Evolutionary conservation across 306 rosid species (phyloP).

Genomic region (Rosa multiflora): DNA sequence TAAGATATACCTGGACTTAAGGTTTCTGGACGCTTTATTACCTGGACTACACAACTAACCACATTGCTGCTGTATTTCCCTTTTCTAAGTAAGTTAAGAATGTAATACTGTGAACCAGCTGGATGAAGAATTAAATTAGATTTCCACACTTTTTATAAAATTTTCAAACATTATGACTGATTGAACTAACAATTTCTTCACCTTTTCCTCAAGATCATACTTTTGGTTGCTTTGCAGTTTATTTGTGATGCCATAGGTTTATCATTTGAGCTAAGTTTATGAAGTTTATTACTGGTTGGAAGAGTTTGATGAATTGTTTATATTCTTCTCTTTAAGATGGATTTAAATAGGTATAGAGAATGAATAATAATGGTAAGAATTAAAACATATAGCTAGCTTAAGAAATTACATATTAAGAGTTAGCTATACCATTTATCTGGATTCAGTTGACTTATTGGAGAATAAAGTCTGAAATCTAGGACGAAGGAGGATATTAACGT

Average conservation of each 20-base stretch:
- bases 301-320: too few species aligned
- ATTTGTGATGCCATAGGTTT: not conserved
- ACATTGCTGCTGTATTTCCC: not conserved
- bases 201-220: not conserved
- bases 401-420: too few species aligned
- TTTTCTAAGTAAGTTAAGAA: not conserved
- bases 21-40: not conserved
- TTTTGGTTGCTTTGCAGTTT: not conserved
- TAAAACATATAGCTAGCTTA: too few species aligned
- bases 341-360: too few species aligned
- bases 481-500: not conserved
- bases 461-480: too few species aligned
- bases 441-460: too few species aligned
- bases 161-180: not conserved
- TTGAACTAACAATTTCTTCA: not conserved
- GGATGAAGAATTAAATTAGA: not conserved
- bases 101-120: not conserved
- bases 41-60: not conserved
- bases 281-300: not conserved
- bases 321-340: too few species aligned
- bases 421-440: too few species aligned
- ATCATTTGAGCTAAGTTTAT: not conserved
- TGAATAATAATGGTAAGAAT: too few species aligned
- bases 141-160: not conserved
- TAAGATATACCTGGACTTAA: not conserved